Evolutionary conservation across 208 protist species (phyloP).

Genomic region (Naegleria fowleri): DNA sequence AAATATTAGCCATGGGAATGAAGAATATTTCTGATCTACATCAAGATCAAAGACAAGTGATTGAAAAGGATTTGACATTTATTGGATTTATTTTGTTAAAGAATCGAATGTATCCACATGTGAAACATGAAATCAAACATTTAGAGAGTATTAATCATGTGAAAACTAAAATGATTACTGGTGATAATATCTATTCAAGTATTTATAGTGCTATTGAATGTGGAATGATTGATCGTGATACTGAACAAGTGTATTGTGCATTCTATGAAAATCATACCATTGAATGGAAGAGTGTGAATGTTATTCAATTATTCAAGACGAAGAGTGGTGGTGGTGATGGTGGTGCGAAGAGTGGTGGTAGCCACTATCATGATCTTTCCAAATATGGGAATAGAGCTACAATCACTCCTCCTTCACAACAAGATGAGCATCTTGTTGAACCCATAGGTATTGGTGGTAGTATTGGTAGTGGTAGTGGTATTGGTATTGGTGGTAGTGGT

Average conservation of each 20-base stretch:
- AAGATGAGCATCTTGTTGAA: too few relatives aligned
- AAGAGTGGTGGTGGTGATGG: too few relatives aligned
- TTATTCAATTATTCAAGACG: neutral
- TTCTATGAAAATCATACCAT: neutral
- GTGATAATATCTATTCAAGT: neutral
- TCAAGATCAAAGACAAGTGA: neutral
- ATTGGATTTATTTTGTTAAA: neutral
- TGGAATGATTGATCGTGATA: neutral
- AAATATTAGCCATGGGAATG: neutral
- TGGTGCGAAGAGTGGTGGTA: too few relatives aligned
- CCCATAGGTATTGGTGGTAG: too few relatives aligned
- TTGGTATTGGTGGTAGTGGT: too few relatives aligned
- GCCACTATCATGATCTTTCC: too few relatives aligned
- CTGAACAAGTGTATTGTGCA: neutral
- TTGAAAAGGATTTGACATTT: neutral
- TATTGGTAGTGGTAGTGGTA: too few relatives aligned
- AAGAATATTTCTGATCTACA: neutral
- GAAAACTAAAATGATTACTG: constrained; percentile 20
- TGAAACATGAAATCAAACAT: neutral
- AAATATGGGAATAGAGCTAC: too few relatives aligned
- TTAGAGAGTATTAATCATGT: neutral
- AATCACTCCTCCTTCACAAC: too few relatives aligned
- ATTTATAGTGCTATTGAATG: neutral
- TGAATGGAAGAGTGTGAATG: neutral
- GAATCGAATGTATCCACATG: neutral